These are phyloP conservation scores for Amphirosellinia nigrospora DNA, from an alignment of 495 filamentous ascomycete species.

Conservation along the genomic window DNA sequence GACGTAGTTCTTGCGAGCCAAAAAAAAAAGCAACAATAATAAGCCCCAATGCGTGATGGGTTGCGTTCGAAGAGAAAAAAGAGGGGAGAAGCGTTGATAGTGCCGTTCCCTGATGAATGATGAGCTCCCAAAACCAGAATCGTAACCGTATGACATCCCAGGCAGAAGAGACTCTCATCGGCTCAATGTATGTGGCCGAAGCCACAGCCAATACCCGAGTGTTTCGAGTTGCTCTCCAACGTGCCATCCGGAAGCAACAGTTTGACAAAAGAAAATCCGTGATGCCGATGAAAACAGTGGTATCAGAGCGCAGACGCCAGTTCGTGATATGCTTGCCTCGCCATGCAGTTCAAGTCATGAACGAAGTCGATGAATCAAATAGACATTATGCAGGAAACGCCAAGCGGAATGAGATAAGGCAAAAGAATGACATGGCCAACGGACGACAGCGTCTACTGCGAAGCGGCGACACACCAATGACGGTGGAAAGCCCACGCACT, in stretches of 20 bases:
- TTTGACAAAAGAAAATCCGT: conserved; percentile 39
- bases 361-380: conserved; percentile 42
- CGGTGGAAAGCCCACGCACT: conserved; percentile 97
- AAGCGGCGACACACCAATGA: conserved; percentile 92
- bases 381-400: conserved; percentile 48
- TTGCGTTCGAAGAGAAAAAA: background rate
- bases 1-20: conserved; percentile 18
- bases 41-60: conserved; percentile 14
- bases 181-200: conserved; percentile 11
- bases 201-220: conserved; percentile 3
- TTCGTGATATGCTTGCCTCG: conserved; percentile 48
- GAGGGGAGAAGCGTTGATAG: background rate
- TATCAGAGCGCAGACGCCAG: conserved; percentile 45
- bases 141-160: background rate
- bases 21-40: conserved; percentile 16
- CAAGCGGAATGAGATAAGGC: conserved; percentile 39
- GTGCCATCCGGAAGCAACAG: conserved; percentile 6
- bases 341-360: conserved; percentile 45
- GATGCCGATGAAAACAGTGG: conserved; percentile 44
- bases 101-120: conserved; percentile 9
- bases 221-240: conserved; percentile 13
- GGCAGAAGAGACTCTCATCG: background rate
- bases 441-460: conserved; percentile 47
- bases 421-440: conserved; percentile 28
- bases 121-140: conserved; percentile 10